These are phyloP conservation scores for Phytophthora pisi DNA, from an alignment of 352 stramenopile genomes.

Conservation along the genomic window DNA sequence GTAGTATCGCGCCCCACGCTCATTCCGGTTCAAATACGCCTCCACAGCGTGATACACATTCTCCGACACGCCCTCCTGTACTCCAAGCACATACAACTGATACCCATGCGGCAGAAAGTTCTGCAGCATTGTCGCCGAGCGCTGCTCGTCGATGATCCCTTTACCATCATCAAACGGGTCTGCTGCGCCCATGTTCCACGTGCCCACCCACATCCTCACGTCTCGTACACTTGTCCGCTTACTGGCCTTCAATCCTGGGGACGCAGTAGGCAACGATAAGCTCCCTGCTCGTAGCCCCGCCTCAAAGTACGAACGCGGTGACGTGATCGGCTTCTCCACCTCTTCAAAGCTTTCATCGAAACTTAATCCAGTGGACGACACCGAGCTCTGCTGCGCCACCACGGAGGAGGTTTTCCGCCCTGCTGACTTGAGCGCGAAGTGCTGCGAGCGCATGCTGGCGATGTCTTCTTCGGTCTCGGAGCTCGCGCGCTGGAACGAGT, in stretches of 20 bases:
- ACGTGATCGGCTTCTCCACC: slow-evolving; percentile 47
- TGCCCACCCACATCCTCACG: slow-evolving; percentile 82
- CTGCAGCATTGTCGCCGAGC: slow-evolving; percentile 71
- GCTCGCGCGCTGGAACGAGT: slow-evolving; percentile 50
- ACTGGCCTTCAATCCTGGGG: slow-evolving; percentile 16
- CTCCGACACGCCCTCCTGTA: slow-evolving; percentile 88
- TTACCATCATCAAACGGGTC: slow-evolving; percentile 79
- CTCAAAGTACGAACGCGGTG: slow-evolving; percentile 71
- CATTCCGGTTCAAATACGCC: slow-evolving; percentile 80
- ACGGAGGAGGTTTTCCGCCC: slow-evolving; percentile 10
- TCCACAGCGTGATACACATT: slow-evolving; percentile 84
- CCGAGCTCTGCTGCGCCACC: slow-evolving; percentile 26
- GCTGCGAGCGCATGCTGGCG: slow-evolving; percentile 42
- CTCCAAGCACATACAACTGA: slow-evolving; percentile 84
- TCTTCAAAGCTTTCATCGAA: slow-evolving; percentile 40
- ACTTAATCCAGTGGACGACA: slow-evolving; percentile 31
- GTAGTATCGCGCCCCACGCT: slow-evolving; percentile 59
- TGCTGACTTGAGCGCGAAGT: slow-evolving; percentile 39
- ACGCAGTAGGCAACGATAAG: slow-evolving; percentile 38
- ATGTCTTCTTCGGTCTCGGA: slow-evolving; percentile 46
- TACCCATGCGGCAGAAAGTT: slow-evolving; percentile 82
- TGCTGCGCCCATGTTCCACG: slow-evolving; percentile 87
- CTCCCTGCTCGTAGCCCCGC: slow-evolving; percentile 50
- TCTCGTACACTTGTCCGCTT: slow-evolving; percentile 54
- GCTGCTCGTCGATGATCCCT: slow-evolving; percentile 79